Conservation (phyloP, 1,284 basidiomycete genomes). For the Naganishia sp. region DNA sequence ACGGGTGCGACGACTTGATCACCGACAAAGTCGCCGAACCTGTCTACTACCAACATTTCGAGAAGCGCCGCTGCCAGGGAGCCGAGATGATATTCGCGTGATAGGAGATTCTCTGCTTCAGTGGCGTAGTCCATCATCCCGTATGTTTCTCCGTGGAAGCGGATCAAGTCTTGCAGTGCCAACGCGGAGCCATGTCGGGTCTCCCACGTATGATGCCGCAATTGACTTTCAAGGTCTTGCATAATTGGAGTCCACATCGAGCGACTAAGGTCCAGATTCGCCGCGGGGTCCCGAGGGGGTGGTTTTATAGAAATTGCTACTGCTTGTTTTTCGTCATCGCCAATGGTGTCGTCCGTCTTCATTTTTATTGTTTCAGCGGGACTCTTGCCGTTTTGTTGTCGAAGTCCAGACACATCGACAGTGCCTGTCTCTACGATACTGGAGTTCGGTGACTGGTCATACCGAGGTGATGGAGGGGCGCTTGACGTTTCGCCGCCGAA, state of each 20-base stretch:
- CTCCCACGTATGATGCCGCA: slow-evolving; percentile 88
- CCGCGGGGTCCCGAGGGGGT: neutral
- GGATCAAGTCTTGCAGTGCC: slow-evolving; percentile 85
- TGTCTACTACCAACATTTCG: slow-evolving; percentile 89
- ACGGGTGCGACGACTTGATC: slow-evolving; percentile 97
- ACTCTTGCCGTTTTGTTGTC: neutral
- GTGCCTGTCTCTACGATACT: neutral
- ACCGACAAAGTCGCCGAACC: slow-evolving; percentile 96
- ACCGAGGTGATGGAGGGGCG: neutral
- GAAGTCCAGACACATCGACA: neutral
- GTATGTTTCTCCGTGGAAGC: slow-evolving; percentile 76
- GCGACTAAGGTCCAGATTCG: slow-evolving; percentile 61
- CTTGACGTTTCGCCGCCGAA: neutral
- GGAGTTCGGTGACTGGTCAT: neutral
- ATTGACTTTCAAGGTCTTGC: slow-evolving; percentile 76
- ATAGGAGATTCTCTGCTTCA: slow-evolving; percentile 46
- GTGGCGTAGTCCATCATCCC: slow-evolving; percentile 68
- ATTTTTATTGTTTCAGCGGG: neutral
- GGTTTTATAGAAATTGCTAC: neutral
- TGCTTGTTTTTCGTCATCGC: neutral
- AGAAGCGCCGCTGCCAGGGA: slow-evolving; percentile 80
- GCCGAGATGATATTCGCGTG: slow-evolving; percentile 62
- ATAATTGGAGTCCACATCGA: slow-evolving; percentile 90
- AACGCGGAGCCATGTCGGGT: slow-evolving; percentile 91
- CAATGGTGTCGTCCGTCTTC: neutral